Conservation (phyloP, 2,329 filamentous ascomycete species). For the Pseudogymnoascus pannorum region DNA sequence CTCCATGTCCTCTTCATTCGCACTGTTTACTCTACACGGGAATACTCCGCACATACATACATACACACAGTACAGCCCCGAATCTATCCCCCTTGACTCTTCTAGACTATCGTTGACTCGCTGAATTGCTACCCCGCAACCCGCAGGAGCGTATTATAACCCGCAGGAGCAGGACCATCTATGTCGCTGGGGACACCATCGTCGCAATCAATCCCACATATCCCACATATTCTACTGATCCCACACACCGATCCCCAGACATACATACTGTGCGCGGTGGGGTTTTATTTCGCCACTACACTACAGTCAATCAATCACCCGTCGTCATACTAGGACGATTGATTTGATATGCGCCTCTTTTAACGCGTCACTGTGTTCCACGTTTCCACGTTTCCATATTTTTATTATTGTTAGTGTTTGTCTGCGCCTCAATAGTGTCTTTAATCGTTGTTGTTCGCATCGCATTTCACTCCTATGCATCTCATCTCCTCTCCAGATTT, state of each 20-base stretch:
- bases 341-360: neutral
- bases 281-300: neutral
- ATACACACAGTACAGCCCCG: neutral
- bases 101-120: neutral
- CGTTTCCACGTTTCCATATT: neutral
- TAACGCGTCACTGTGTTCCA: constrained; percentile 6
- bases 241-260: neutral
- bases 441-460: neutral
- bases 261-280: neutral
- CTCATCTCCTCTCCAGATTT: constrained; percentile 1
- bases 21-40: neutral
- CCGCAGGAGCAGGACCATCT: neutral
- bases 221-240: neutral
- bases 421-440: neutral
- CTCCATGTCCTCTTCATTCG: too few species aligned
- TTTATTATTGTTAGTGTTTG: neutral
- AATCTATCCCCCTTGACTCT: neutral
- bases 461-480: too few species aligned
- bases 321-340: neutral
- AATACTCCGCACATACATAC: neutral
- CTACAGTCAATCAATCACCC: too few species aligned
- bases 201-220: neutral
- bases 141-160: too few species aligned
- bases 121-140: neutral
- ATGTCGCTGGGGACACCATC: neutral